Base-by-base conservation (phyloP, 768 basidiomycete genomes). In the Mycena latifolia region DNA sequence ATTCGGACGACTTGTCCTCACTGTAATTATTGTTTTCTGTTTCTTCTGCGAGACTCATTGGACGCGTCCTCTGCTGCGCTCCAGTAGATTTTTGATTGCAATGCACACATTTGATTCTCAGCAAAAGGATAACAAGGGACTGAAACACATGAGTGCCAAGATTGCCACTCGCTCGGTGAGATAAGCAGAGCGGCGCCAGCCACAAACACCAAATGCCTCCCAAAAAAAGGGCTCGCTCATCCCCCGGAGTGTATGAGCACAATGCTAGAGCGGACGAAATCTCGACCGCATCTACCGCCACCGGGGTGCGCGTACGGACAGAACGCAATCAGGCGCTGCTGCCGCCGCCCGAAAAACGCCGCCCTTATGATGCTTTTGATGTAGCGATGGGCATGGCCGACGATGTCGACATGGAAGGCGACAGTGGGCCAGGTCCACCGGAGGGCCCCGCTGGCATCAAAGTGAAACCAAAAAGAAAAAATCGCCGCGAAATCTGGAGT, bases 241-340 rank as follows among this genome's bases (percentile, higher is more conserved):
- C n/a, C n/a, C n/a, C n/a, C n/a, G n/a, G 6, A 2, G 55, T 57
- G 5, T 64, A 64, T 11, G n/a, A 43, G 5, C 55, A 63, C 35
- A 28, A 64, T 17, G 5, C 55, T 2, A 11, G 1, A 1, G 50
- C 37, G 11, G 63, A 52, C 0, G 18, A 52, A n/a, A 20, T 43
- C 1, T 50, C 55, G 1, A 51, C 28, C 1, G 28, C 63, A 0
- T 43, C 55, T 3, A 57, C 55, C 3, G 35, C 63, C 2, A 45
- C 28, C 1, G 55, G 50, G 15, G 1, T 1, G 9, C 48, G 63
- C 0, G 29, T 56, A 31, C 47, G 22, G 5, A 12, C 18, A 10
- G 37, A 58, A 7, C 4, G 1, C 0, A 31, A 59, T 28, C 50
- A 11, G 0, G 50, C 63, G 1, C 63, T 56, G 0, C 63, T 46